phyloP scores from a whole-genome alignment of 345 rosid genomes.

The Aquilaria malaccensis region DNA sequence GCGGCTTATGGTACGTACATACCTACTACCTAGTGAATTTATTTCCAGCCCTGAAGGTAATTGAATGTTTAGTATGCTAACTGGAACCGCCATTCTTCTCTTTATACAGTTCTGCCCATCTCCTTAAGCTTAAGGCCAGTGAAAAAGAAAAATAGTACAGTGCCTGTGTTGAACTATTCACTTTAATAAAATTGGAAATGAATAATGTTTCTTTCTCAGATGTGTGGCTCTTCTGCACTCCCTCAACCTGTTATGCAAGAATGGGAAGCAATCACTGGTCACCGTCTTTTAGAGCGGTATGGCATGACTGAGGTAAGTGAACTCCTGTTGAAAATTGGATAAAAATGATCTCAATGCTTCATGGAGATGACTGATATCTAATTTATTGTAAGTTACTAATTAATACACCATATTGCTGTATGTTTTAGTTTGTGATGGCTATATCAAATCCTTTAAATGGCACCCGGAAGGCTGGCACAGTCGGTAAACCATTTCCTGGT shows the following conservation, averaged over 20 bases:
- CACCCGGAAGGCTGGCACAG: conserved; percentile 82
- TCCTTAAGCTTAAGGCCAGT: too few relatives aligned
- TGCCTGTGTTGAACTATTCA: background rate
- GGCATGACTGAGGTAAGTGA: conserved; percentile 93
- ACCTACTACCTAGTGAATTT: too few relatives aligned
- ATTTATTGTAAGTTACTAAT: background rate
- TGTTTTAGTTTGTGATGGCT: conserved; percentile 85
- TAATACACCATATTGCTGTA: conserved; percentile 5
- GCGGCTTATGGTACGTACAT: conserved; percentile 69
- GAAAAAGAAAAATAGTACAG: background rate
- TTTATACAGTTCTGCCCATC: too few relatives aligned
- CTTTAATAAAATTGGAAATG: conserved; percentile 3
- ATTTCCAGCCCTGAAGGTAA: too few relatives aligned
- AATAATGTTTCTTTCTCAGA: conserved; percentile 30
- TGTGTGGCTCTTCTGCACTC: conserved; percentile 97
- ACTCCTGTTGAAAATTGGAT: conserved; percentile 5
- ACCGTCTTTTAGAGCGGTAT: conserved; percentile 90
- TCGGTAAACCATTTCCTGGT: conserved; percentile 93
- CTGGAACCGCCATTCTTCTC: too few relatives aligned
- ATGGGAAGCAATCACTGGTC: conserved; percentile 96
- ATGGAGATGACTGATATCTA: background rate
- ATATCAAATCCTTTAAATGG: conserved; percentile 84
- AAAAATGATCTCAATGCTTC: conserved; percentile 6
- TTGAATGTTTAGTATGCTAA: too few relatives aligned
- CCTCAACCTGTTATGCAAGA: conserved; percentile 89